phyloP scores from a whole-genome alignment of 805 yeast species.

The Yamadazyma phyllophila region DNA sequence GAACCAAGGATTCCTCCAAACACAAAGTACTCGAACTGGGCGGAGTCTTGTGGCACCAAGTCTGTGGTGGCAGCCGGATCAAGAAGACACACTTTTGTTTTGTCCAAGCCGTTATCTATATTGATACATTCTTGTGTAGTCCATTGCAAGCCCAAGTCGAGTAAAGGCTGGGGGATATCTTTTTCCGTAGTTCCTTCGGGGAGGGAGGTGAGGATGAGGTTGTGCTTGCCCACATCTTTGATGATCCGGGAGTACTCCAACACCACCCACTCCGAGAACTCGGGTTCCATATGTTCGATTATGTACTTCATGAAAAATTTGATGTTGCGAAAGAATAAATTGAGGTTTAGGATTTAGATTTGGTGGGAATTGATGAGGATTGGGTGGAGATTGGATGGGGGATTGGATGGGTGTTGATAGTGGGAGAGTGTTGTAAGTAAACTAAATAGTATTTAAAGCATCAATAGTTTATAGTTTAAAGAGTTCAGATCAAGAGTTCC shows the following conservation, averaged over 20 bases:
- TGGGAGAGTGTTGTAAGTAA: too few species aligned
- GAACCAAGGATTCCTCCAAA: conserved; percentile 97
- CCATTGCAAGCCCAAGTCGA: conserved; percentile 71
- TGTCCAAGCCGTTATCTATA: conserved; percentile 46
- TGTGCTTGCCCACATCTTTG: conserved; percentile 75
- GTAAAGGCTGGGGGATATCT: conserved; percentile 62
- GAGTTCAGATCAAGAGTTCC: too few species aligned
- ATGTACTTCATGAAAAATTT: conserved; percentile 68
- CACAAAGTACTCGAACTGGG: conserved; percentile 77
- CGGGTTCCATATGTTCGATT: conserved; percentile 96
- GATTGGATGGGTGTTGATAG: too few species aligned
- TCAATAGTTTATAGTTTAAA: too few species aligned
- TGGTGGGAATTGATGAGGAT: background rate
- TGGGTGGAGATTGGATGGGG: background rate
- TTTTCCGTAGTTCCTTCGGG: conserved; percentile 57
- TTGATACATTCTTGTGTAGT: conserved; percentile 70
- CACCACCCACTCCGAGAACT: conserved; percentile 94
- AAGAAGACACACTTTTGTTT: conserved; percentile 67
- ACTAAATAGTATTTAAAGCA: too few species aligned
- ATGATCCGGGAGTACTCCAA: conserved; percentile 83
- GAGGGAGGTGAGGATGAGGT: conserved; percentile 73
- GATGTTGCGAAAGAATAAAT: too few species aligned
- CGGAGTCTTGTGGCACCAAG: conserved; percentile 65
- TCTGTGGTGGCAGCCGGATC: conserved; percentile 86
- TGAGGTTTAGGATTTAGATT: too few species aligned